Conservation (phyloP, 805 yeast genomes). For the Candida krabiensis region DNA sequence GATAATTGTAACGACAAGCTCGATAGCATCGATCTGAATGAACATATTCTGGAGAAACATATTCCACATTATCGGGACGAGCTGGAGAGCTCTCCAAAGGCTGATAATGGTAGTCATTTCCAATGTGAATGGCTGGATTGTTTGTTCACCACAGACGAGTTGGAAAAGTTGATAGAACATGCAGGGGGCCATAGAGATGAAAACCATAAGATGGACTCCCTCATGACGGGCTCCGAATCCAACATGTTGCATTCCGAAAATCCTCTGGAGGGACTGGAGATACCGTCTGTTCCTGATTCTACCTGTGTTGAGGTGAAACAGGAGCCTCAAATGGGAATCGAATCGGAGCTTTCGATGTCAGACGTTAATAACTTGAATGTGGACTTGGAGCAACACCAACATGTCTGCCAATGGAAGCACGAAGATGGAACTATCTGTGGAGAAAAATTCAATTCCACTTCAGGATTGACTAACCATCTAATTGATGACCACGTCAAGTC, state of each 20-base stretch:
- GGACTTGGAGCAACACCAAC: constrained; percentile 5
- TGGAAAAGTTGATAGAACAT: constrained; percentile 59
- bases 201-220: too few relatives aligned
- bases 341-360: background rate
- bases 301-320: background rate
- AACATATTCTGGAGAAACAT: constrained; percentile 54
- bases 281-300: too few relatives aligned
- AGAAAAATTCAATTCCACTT: constrained; percentile 47
- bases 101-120: constrained; percentile 19
- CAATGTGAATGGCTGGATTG: constrained; percentile 82
- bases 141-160: constrained; percentile 51
- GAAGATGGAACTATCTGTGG: constrained; percentile 43
- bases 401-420: constrained; percentile 41
- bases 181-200: constrained; percentile 26
- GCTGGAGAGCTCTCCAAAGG: background rate
- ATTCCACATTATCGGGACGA: constrained; percentile 26
- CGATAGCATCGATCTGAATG: constrained; percentile 42
- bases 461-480: constrained; percentile 71
- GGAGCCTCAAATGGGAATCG: too few relatives aligned
- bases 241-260: too few relatives aligned
- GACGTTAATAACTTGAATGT: constrained; percentile 3
- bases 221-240: constrained; percentile 43
- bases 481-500: constrained; percentile 67
- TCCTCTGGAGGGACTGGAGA: too few relatives aligned
- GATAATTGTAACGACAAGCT: constrained; percentile 50